These are phyloP conservation scores for Sclerotinia sclerotiorum DNA, from an alignment of 2,329 filamentous ascomycete species.

Conservation along the genomic window DNA sequence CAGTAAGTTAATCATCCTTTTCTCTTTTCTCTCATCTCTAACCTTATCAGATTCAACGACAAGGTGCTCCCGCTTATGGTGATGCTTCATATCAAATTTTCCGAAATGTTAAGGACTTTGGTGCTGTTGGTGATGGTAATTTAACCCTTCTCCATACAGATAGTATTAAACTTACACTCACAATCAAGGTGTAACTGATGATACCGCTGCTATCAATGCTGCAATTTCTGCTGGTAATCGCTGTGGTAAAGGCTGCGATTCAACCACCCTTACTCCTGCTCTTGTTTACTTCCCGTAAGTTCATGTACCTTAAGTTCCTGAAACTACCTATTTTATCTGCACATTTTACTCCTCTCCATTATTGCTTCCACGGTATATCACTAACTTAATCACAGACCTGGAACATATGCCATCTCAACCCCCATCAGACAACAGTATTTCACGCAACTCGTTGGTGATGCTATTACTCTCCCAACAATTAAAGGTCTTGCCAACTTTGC, in stretches of 20 bases:
- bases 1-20: conserved; percentile 15
- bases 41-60: conserved; percentile 32
- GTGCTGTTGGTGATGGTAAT: conserved; percentile 63
- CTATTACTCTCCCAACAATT: conserved; percentile 67
- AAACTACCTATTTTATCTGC: background rate
- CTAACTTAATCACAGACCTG: conserved; percentile 47
- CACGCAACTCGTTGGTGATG: conserved; percentile 88
- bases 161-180: conserved; percentile 52
- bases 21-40: background rate
- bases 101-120: conserved; percentile 75
- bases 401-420: conserved; percentile 77
- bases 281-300: conserved; percentile 72
- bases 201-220: conserved; percentile 81
- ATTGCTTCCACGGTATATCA: background rate
- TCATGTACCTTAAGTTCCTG: background rate
- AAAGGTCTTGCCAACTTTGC: conserved; percentile 70
- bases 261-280: conserved; percentile 77
- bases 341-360: background rate
- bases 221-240: conserved; percentile 77
- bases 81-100: conserved; percentile 67
- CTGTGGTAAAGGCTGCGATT: conserved; percentile 80
- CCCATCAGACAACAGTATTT: conserved; percentile 88
- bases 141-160: conserved; percentile 36
- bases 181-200: conserved; percentile 63
- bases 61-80: conserved; percentile 40